phyloP scores from a whole-genome alignment of 495 filamentous ascomycete species.

The Extremus antarcticus region DNA sequence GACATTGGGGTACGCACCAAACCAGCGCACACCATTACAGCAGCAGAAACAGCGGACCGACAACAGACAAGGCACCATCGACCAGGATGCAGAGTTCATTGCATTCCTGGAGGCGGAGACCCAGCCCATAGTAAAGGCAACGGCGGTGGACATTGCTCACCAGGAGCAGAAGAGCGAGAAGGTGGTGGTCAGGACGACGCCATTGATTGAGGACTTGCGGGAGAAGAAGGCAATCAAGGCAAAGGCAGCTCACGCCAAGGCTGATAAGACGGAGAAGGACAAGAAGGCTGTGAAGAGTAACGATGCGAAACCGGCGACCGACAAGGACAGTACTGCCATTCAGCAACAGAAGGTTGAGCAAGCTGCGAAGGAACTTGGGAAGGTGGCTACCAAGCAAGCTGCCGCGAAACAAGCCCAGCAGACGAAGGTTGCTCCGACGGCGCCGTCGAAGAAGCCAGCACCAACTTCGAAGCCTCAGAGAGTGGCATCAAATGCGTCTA shows the following conservation, averaged over 20 bases:
- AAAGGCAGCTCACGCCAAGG: slow-evolving; percentile 43
- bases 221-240: slow-evolving; percentile 84
- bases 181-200: slow-evolving; percentile 57
- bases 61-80: slow-evolving; percentile 83
- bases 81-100: slow-evolving; percentile 92
- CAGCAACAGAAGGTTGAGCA: slow-evolving; percentile 40
- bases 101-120: slow-evolving; percentile 80
- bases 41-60: slow-evolving; percentile 58
- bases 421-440: slow-evolving; percentile 11
- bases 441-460: slow-evolving; percentile 24
- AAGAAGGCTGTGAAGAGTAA: slow-evolving; percentile 20
- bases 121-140: slow-evolving; percentile 53
- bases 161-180: slow-evolving; percentile 38
- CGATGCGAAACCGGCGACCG: slow-evolving; percentile 22
- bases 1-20: slow-evolving; percentile 67
- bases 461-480: slow-evolving; percentile 7
- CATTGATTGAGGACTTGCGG: slow-evolving; percentile 77
- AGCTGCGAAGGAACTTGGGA: slow-evolving; percentile 63
- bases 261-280: slow-evolving; percentile 43
- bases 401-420: slow-evolving; percentile 32
- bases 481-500: background rate
- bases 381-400: slow-evolving; percentile 59
- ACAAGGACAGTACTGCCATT: slow-evolving; percentile 18
- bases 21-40: slow-evolving; percentile 58
- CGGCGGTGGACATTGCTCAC: slow-evolving; percentile 40